These are phyloP conservation scores for Pontederia paniculata DNA, from an alignment of 176 grass and related monocot species.

Conservation along the genomic window DNA sequence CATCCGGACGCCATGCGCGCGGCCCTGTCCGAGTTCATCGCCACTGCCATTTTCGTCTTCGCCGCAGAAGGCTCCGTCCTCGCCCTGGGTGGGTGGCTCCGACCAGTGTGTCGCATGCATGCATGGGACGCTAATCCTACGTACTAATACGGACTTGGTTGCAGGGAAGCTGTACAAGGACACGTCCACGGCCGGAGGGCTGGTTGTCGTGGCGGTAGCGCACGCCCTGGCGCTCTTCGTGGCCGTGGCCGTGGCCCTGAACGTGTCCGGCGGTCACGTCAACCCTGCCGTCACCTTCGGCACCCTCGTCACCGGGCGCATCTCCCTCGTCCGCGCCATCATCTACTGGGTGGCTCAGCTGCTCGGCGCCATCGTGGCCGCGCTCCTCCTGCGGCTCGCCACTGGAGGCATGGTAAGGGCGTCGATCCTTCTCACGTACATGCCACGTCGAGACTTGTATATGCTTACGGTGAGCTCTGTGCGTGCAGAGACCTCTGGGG, in stretches of 20 bases:
- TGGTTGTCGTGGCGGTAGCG: conserved; percentile 56
- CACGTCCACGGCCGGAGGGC: conserved; percentile 52
- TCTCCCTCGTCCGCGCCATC: conserved; percentile 51
- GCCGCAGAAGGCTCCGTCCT: conserved; percentile 91
- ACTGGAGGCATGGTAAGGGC: conserved; percentile 55
- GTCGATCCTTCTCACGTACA: neutral
- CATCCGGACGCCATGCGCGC: conserved; percentile 81
- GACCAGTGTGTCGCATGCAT: neutral
- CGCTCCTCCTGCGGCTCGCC: conserved; percentile 56
- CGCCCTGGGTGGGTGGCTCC: conserved; percentile 38
- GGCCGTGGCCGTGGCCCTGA: conserved; percentile 50
- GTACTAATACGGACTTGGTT: neutral
- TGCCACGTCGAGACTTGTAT: neutral
- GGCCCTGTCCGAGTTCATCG: conserved; percentile 74
- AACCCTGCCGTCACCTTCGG: conserved; percentile 85
- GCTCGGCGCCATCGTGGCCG: conserved; percentile 54
- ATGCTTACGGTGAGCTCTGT: neutral
- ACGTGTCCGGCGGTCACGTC: conserved; percentile 82
- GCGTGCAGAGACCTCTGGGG: conserved; percentile 41
- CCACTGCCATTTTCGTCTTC: conserved; percentile 91
- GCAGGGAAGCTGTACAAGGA: conserved; percentile 70
- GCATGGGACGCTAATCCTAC: neutral
- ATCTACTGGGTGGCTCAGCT: conserved; percentile 84
- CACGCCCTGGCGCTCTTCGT: conserved; percentile 54
- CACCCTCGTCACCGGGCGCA: conserved; percentile 56